phyloP scores from a whole-genome alignment of 192 early-diverging fungal species.

The Jimgerdemannia lactiflua region DNA sequence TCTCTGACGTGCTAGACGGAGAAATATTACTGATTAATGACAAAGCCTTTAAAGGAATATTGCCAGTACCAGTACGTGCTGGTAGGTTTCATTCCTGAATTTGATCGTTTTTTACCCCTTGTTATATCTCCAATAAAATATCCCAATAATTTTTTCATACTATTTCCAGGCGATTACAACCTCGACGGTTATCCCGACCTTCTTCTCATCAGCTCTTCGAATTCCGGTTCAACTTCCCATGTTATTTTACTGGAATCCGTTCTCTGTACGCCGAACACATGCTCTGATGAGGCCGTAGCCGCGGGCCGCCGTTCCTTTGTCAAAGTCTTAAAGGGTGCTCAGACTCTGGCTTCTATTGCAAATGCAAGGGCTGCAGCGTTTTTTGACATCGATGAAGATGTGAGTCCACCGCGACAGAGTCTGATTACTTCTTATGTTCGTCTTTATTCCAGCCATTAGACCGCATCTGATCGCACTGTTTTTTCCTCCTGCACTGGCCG shows the following conservation, averaged over 20 bases:
- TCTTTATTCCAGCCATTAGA: no score
- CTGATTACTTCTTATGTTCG: neutral
- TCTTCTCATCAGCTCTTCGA: conserved; percentile 61
- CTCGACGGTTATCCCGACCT: conserved; percentile 91
- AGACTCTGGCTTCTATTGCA: conserved; percentile 45
- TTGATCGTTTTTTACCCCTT: neutral
- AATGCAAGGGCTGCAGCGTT: conserved; percentile 67
- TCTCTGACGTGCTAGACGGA: conserved; percentile 39
- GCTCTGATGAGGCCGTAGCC: conserved; percentile 34
- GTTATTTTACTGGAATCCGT: conserved; percentile 69
- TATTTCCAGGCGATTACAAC: conserved; percentile 68
- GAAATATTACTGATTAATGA: conserved; percentile 41
- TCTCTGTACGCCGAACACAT: conserved; percentile 48
- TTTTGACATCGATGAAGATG: conserved; percentile 90
- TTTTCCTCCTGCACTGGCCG: neutral
- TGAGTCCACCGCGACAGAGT: conserved; percentile 40
- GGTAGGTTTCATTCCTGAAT: conserved; percentile 17
- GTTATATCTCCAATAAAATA: neutral
- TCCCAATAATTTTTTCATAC: neutral
- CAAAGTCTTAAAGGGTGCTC: conserved; percentile 62
- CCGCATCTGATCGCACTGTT: neutral
- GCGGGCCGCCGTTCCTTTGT: conserved; percentile 60
- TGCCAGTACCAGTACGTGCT: conserved; percentile 57
- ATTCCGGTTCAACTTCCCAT: conserved; percentile 32
- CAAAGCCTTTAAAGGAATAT: conserved; percentile 42